phyloP scores from a whole-genome alignment of 495 filamentous ascomycete species.

The Lasiosphaeria miniovina region DNA sequence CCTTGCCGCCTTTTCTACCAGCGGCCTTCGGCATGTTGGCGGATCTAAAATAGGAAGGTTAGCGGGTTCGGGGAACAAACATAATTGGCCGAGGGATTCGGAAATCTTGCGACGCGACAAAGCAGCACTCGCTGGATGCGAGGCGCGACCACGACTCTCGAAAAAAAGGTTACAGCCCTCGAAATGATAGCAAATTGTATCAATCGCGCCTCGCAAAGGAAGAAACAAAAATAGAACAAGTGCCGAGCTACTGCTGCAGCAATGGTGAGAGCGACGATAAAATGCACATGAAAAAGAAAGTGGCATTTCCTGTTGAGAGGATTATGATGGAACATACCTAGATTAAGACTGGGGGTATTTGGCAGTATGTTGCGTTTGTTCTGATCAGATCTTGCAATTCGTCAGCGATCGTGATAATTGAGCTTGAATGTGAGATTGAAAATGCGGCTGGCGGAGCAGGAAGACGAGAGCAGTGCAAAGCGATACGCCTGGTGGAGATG shows the following conservation, averaged over 20 bases:
- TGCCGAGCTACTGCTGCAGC: too few relatives aligned
- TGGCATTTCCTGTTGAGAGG: background rate
- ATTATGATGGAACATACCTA: slow-evolving; percentile 35
- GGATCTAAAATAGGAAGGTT: slow-evolving; percentile 19
- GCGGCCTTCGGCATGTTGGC: slow-evolving; percentile 48
- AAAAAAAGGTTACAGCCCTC: too few relatives aligned
- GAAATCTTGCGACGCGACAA: background rate
- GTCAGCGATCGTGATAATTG: slow-evolving; percentile 17
- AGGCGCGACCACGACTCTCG: background rate
- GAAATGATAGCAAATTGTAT: too few relatives aligned
- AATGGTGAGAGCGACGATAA: too few relatives aligned
- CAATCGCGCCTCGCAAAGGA: too few relatives aligned
- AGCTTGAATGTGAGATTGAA: slow-evolving; percentile 12
- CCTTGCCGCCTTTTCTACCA: slow-evolving; percentile 44
- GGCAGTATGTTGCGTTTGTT: slow-evolving; percentile 21
- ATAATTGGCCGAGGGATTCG: background rate
- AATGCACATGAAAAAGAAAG: too few relatives aligned
- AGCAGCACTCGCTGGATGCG: background rate
- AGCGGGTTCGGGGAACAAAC: background rate
- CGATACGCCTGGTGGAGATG: slow-evolving; percentile 8
- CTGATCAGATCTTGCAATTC: slow-evolving; percentile 9
- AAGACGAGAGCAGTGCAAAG: slow-evolving; percentile 13
- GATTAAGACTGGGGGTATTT: slow-evolving; percentile 3
- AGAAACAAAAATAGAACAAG: too few relatives aligned
- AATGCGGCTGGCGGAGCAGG: slow-evolving; percentile 9